Base-by-base conservation (phyloP, 495 filamentous ascomycete genomes). In the Jackrogersella minutella region DNA sequence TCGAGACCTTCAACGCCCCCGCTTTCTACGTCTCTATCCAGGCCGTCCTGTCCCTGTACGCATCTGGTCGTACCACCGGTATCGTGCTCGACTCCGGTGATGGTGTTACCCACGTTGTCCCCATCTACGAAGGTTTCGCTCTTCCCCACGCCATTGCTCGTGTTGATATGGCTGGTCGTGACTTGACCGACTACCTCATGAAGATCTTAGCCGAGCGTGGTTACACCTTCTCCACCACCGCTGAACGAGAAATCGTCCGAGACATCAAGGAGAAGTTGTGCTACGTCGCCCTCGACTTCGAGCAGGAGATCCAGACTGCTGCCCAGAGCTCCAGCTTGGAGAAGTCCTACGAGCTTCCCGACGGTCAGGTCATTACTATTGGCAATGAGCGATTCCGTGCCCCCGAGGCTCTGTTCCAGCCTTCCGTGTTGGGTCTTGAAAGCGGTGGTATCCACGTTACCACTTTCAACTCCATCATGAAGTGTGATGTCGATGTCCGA, bases 381-480 rank as follows among this genome's bases (percentile, higher is more conserved):
- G 95, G 95, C 72, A 97, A 98, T 85, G 95, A 98, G 87, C 93
- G 95, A 77, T 99, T 99, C 92, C 93, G 95, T 81, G 94, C 94
- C 78, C 96, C 95, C 67, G 95, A 99, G 84, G 96, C 96, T 82
- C 90, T 99, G 68, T 99, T 99, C 91, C 93, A 97, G 86, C 95
- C 95, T 68, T 94, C 91, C 76, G 96, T 99, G 64, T 86, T 99
- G 62, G 95, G 95, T 87, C 93, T 97, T 68, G 95, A 99, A 83
- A 91, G 88, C 83, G 95, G 94, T 74, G 95, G 95, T 84, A 97
- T 99, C 84, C 95, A 99, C 84, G 96, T 97, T 78, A 98, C 95
- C 77, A 97, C 96, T 71, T 98, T 97, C 90, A 98, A 98, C 88
- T 97, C 96, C 68, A 98, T 99, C 88, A 98, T 97, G 90, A 97